These are phyloP conservation scores for Hemileccinum rubropunctum DNA, from an alignment of 768 basidiomycete genomes.

Conservation along the genomic window DNA sequence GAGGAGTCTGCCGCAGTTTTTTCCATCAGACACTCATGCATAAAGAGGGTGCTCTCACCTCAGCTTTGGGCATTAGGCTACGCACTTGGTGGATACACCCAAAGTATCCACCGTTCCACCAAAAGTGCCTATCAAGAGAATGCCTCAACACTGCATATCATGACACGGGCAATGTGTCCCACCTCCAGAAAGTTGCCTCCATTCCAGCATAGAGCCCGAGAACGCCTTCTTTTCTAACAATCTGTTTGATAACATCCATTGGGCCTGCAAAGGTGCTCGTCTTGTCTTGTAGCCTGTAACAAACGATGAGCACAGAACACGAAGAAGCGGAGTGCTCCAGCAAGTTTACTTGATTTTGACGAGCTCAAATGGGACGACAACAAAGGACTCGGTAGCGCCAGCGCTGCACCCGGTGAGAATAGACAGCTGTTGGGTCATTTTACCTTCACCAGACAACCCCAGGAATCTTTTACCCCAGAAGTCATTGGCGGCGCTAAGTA, in stretches of 20 bases:
- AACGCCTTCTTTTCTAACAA: conserved; percentile 73
- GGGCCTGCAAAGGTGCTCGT: conserved; percentile 87
- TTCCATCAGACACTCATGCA: background rate
- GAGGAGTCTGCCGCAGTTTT: conserved; percentile 45
- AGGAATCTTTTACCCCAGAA: conserved; percentile 91
- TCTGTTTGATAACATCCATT: conserved; percentile 82
- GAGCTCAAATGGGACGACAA: conserved; percentile 95
- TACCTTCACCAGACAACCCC: conserved; percentile 57
- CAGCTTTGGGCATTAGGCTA: conserved; percentile 75
- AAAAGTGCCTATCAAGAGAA: conserved; percentile 55
- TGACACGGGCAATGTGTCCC: background rate
- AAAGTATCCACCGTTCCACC: conserved; percentile 97
- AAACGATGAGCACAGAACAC: background rate
- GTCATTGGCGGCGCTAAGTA: conserved; percentile 75
- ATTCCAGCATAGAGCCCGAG: conserved; percentile 91
- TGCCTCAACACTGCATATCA: background rate
- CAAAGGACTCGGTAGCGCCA: conserved; percentile 93
- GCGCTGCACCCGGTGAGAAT: conserved; percentile 90
- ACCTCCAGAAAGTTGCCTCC: conserved; percentile 99
- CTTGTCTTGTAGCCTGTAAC: conserved; percentile 83
- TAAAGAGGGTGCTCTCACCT: conserved; percentile 46
- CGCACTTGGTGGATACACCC: conserved; percentile 88
- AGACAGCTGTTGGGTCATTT: conserved; percentile 89
- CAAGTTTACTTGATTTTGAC: conserved; percentile 75
- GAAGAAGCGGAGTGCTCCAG: conserved; percentile 19